phyloP scores from a whole-genome alignment of 257 asterid genomes.

The Forsythia viridissima region DNA sequence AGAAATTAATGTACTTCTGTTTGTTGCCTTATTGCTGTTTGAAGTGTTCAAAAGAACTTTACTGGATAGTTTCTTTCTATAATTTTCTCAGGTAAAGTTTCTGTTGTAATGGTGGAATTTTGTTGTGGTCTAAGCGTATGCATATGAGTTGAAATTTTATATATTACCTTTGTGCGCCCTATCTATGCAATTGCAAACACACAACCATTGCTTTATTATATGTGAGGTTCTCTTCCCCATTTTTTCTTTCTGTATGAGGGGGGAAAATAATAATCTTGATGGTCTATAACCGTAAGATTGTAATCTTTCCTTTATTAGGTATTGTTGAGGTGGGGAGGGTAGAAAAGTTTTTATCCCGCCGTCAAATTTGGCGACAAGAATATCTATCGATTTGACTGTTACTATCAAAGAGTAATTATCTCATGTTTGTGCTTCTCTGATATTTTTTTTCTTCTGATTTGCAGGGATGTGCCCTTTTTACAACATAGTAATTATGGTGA shows the following conservation, averaged over 20 bases:
- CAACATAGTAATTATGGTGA: slow-evolving; percentile 61
- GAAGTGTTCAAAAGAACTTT: not conserved
- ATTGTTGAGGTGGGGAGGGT: not conserved
- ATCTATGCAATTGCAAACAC: not conserved
- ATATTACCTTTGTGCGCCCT: not conserved
- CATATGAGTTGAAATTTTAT: not conserved
- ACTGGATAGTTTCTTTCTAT: not conserved
- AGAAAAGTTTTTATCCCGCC: not conserved
- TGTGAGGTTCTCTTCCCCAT: not conserved
- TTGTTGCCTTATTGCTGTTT: slow-evolving; percentile 10
- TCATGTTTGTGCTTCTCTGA: not conserved
- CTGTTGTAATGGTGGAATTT: not conserved
- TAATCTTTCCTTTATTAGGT: not conserved
- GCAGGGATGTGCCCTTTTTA: slow-evolving; percentile 81
- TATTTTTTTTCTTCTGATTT: slow-evolving; percentile 8
- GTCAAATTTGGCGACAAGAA: not conserved
- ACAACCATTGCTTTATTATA: not conserved
- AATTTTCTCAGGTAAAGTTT: not conserved
- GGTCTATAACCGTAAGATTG: not conserved
- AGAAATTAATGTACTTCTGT: slow-evolving; percentile 2
- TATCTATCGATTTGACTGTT: not conserved
- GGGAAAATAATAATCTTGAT: not conserved
- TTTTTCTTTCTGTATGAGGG: not conserved
- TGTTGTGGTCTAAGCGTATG: not conserved
- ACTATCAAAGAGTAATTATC: not conserved